Base-by-base conservation (phyloP, 192 early-diverging fungal species). In the Jimgerdemannia lactiflua region DNA sequence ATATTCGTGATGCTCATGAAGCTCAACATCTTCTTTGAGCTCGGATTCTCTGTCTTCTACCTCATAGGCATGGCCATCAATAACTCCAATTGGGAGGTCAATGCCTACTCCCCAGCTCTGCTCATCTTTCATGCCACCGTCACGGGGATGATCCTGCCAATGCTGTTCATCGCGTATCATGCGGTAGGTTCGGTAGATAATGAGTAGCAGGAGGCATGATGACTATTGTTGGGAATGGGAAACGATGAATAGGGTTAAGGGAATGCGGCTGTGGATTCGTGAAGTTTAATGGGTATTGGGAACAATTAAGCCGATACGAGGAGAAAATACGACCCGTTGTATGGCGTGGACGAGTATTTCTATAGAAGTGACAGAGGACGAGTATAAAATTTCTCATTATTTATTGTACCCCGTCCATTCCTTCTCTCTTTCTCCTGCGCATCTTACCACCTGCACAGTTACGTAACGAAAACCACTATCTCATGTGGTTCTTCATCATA, bases 11-110 rank as follows among this genome's bases (percentile, higher is more conserved):
- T 68, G 67, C 67, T 68, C 8, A 20, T 68, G 67, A 68, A 68
- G 40, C 67, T 68, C 67, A 68, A 68, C 19, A 41, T 68, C 40
- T 68, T 68, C 67, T 68, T 68, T 68, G 67, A 68, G 18, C 40
- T 68, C 40, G 67, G 67, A 14, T 20, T 68, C 9, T 68, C 67
- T 9, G 40, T 68, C 18, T 68, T 10, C 40, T 68, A 10, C 67
- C 67, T 68, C 9, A 41, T 41, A 9, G 67, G 29, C 9, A 41
- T 68, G 6, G 40, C 67, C 29, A 9, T 8, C 40, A 9, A 68
- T 9, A 39, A 9, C 29, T 68, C 7, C 67, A 68, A 68, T 19
- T 68, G 67, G 67, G 8, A 59, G 49, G 49, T 14, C 49, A 14
- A 10, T 59, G 49, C 6, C 49, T 59, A 6, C 49, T 59, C 49